Evolutionary conservation across 2,329 filamentous ascomycete species (phyloP), one percentile per base, ranked within the genome.

Genomic region (Botrytis fabae): DNA sequence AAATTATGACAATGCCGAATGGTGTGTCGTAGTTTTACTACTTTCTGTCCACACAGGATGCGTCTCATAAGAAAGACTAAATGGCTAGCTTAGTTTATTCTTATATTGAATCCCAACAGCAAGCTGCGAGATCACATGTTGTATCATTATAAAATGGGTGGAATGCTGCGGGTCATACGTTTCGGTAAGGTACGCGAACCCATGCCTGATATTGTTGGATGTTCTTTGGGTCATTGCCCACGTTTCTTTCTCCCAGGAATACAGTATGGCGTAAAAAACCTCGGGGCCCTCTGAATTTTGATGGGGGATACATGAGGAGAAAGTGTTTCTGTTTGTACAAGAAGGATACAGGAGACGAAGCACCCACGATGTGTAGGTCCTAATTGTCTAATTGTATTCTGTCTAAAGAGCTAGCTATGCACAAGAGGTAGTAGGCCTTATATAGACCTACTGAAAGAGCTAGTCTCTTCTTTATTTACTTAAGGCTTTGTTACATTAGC

Each of bases 21-120:
- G n/a, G n/a, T 7, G 14, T 28, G n/a, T 28, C 12, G 8, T 32
- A 18, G 1, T 57, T 57, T 28, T 0, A n/a, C 16, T 16, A 0
- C 25, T 25, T 18, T 57, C n/a, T 28, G 18, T 57, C 18, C 28
- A 7, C 14, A 57, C 51, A 57, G 14, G 5, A 32, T 18, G 3
- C 18, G 3, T 57, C n/a, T 32, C n/a, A 57, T 16, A 7, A n/a
- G 25, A 54, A 16, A 54, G 10, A n/a, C 5, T n/a, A 7, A 7
- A n/a, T n/a, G 2, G 2, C 25, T 25, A 32, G 14, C 7, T 7
- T 57, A n/a, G 14, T 14, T 57, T 16, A 32, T 57, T 57, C 12
- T 25, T 57, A 28, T 57, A n/a, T 28, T 32, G 16, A 18, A 18
- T 16, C 16, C 12, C 12, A 28, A 57, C 7, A 28, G 16, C 51